Evolutionary conservation across 2,329 filamentous ascomycete species (phyloP), one percentile per base, ranked within the genome.

Genomic region (Sordariomycetes sp.): DNA sequence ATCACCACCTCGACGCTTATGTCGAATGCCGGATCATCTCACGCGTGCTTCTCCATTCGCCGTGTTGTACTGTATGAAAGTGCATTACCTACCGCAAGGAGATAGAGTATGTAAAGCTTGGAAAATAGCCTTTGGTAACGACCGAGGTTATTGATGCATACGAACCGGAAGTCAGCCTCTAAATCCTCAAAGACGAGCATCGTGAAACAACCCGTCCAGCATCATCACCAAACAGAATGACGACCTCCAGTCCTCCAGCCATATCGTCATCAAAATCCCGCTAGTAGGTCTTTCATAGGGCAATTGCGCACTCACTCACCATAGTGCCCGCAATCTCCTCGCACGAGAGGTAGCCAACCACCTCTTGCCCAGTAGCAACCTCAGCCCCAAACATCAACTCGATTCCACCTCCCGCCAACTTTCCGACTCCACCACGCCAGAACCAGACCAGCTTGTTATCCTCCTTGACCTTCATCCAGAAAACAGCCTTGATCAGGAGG

Each of bases 251-350:
- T 50, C 45, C 45, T 10, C 8, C 45, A 22, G n/a, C 8, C 6
- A 24, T 10, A 50, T 50, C 8, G 20, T 22, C n/a, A 20, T 2
- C 10, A 50, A 22, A 8, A 6, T 22, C 20, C 20, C n/a, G 4
- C n/a, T 20, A 22, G 12, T 8, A 24, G 12, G 2, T 24, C 20
- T 24, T 20, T 20, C 2, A 22, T 32, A 15, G 34, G 25, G n/a
- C 51, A 2, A 25, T 52, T 15, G 15, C 24, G 13, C 20, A 8
- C 13, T 28, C 51, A 13, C 10, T 52, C 17, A 57, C 52, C 51
- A 57, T 54, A 2, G 56, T 57, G 34, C 56, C 56, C 8, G 54
- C 56, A 53, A 57, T 36, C 48, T 57, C 56, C 56, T 57, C 56
- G 15, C 56, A 53, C 12, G 56, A 28, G 22, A 53, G 50, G 22